phyloP scores from a whole-genome alignment of 2,329 filamentous ascomycete genomes.

The Penicillium oxalicum region DNA sequence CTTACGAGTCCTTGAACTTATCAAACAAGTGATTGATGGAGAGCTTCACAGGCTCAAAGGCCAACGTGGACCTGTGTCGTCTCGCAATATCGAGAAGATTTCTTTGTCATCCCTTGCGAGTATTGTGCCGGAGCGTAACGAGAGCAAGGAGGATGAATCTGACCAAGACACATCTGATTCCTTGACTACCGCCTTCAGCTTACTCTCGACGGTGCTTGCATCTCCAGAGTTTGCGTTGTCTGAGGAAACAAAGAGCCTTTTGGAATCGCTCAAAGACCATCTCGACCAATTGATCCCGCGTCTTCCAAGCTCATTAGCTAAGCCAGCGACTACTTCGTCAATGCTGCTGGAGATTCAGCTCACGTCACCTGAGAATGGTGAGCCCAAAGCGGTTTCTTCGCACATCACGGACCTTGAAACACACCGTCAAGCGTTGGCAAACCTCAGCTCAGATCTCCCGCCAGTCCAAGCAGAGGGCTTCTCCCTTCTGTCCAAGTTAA shows the following conservation, averaged over 20 bases:
- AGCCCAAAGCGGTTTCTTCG: conserved; percentile 16
- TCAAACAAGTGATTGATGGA: conserved; percentile 38
- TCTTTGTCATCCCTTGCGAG: conserved; percentile 34
- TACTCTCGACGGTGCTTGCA: conserved; percentile 39
- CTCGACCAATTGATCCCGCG: conserved; percentile 32
- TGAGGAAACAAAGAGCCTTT: conserved; percentile 22
- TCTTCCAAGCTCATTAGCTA: conserved; percentile 30
- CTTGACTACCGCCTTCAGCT: conserved; percentile 37
- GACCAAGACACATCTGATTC: conserved; percentile 31
- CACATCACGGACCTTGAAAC: conserved; percentile 34
- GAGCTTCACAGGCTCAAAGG: conserved; percentile 22
- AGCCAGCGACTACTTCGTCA: conserved; percentile 36
- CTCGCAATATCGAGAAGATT: conserved; percentile 14
- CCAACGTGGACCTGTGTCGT: conserved; percentile 1
- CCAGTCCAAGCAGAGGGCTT: conserved; percentile 42
- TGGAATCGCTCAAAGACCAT: conserved; percentile 31
- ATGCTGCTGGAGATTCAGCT: conserved; percentile 41
- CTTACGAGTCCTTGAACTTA: conserved; percentile 36
- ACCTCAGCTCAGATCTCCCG: conserved; percentile 36
- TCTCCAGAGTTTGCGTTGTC: conserved; percentile 37
- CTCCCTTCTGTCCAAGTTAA: conserved; percentile 34
- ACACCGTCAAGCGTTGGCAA: conserved; percentile 37
- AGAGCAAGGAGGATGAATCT: conserved; percentile 10
- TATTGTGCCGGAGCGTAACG: conserved; percentile 23
- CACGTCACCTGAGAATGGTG: conserved; percentile 20